These are phyloP conservation scores for Xylaria venustula DNA, from an alignment of 495 filamentous ascomycete genomes.

Conservation along the genomic window DNA sequence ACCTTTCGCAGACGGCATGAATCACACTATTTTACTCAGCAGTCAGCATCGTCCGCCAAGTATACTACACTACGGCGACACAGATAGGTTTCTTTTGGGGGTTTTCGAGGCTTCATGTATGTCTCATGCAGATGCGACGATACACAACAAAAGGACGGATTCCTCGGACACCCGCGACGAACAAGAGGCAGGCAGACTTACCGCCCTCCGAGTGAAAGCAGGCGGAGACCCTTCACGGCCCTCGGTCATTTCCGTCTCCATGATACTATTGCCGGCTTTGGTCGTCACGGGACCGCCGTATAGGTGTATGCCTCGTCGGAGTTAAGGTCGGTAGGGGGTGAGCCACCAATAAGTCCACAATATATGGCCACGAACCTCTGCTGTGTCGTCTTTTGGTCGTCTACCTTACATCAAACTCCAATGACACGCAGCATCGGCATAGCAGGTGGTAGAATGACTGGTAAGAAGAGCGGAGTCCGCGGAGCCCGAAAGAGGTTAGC, in stretches of 20 bases:
- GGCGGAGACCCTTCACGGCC: conserved; percentile 10
- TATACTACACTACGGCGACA: neutral
- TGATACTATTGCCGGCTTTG: neutral
- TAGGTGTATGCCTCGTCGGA: neutral
- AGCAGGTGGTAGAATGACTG: neutral
- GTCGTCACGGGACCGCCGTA: neutral
- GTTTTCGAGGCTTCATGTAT: neutral
- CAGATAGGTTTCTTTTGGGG: neutral
- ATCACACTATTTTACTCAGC: conserved; percentile 37
- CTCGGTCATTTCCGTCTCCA: conserved; percentile 13
- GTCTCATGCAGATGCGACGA: neutral
- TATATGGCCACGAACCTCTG: neutral
- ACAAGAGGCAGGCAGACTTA: conserved; percentile 10
- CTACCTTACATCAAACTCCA: too few relatives aligned
- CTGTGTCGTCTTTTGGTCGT: neutral
- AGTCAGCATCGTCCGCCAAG: neutral
- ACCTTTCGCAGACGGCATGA: conserved; percentile 51
- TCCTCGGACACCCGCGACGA: neutral
- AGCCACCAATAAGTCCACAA: too few relatives aligned
- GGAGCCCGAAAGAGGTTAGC: conserved; percentile 9
- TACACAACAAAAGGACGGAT: neutral
- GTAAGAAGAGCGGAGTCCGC: conserved; percentile 8
- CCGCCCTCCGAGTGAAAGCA: conserved; percentile 8
- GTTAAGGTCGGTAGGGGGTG: neutral
- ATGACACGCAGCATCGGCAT: neutral